Conservation (phyloP, 805 yeast species). For the Candida pseudofarinosa region DNA sequence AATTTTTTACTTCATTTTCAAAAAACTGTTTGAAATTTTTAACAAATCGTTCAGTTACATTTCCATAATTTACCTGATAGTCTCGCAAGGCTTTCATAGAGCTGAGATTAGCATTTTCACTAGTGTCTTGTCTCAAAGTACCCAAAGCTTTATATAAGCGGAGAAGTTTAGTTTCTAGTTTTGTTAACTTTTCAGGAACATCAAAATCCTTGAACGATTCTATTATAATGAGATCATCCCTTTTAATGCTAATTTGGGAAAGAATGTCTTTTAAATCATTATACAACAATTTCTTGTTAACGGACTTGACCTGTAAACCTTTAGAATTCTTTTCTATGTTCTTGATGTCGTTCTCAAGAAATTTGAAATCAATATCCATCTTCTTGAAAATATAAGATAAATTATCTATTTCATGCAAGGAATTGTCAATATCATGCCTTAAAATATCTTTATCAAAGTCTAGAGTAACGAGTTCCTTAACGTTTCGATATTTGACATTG, state of each 20-base stretch:
- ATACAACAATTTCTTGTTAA: constrained; percentile 74
- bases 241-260: constrained; percentile 65
- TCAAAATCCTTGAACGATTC: constrained; percentile 46
- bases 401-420: constrained; percentile 35
- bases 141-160: constrained; percentile 61
- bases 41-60: constrained; percentile 49
- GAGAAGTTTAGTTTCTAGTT: constrained; percentile 51
- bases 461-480: constrained; percentile 40
- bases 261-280: constrained; percentile 66
- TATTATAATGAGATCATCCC: constrained; percentile 47
- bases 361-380: constrained; percentile 37
- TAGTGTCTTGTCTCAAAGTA: constrained; percentile 48
- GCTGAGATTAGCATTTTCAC: constrained; percentile 44
- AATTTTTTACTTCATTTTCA: constrained; percentile 28
- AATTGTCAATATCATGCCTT: constrained; percentile 28
- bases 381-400: constrained; percentile 33
- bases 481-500: constrained; percentile 58
- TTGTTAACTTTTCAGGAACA: constrained; percentile 37
- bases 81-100: constrained; percentile 71
- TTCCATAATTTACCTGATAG: constrained; percentile 57
- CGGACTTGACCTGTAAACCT: constrained; percentile 78
- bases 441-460: constrained; percentile 32
- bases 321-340: constrained; percentile 70
- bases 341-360: constrained; percentile 60
- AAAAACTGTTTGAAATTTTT: constrained; percentile 39